These are phyloP conservation scores for Lactarius pseudohatsudake DNA, from an alignment of 768 basidiomycete genomes.

Conservation along the genomic window DNA sequence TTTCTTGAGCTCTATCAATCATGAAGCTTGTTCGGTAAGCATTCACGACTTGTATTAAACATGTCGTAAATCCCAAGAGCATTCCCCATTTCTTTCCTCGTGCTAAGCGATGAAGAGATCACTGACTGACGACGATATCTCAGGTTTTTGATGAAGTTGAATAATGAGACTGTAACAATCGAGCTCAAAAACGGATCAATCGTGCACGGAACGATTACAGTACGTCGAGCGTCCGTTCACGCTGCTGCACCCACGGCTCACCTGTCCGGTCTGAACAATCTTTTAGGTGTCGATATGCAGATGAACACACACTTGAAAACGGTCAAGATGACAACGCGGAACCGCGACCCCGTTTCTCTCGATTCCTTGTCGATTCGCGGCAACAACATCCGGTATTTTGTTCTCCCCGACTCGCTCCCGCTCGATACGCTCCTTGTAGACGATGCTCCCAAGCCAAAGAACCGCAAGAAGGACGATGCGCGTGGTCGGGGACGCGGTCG, in stretches of 20 bases:
- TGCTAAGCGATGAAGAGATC: not conserved
- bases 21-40: slow-evolving; percentile 28
- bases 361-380: slow-evolving; percentile 94
- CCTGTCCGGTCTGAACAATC: not conserved
- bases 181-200: slow-evolving; percentile 97
- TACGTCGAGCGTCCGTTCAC: slow-evolving; percentile 38
- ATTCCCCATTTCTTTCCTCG: not conserved
- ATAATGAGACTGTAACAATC: slow-evolving; percentile 98
- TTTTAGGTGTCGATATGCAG: slow-evolving; percentile 95
- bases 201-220: slow-evolving; percentile 95
- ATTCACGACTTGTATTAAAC: not conserved
- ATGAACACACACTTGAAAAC: slow-evolving; percentile 99
- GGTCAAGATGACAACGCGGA: slow-evolving; percentile 92
- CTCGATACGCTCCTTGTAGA: slow-evolving; percentile 96
- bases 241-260: slow-evolving; percentile 10
- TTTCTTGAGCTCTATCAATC: not conserved
- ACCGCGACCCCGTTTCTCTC: slow-evolving; percentile 81
- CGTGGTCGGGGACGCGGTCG: slow-evolving; percentile 63
- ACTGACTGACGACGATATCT: slow-evolving; percentile 8
- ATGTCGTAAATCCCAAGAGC: not conserved
- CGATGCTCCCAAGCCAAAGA: slow-evolving; percentile 95
- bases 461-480: slow-evolving; percentile 81
- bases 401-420: slow-evolving; percentile 96
- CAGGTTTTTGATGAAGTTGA: slow-evolving; percentile 99
- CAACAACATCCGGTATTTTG: slow-evolving; percentile 95